A percentile compares a stretch with the other conserved stretches of the same genome.
phyloP scores from a whole-genome alignment of 2,329 filamentous ascomycete species.

The Penicillium aurantiogriseum region DNA sequence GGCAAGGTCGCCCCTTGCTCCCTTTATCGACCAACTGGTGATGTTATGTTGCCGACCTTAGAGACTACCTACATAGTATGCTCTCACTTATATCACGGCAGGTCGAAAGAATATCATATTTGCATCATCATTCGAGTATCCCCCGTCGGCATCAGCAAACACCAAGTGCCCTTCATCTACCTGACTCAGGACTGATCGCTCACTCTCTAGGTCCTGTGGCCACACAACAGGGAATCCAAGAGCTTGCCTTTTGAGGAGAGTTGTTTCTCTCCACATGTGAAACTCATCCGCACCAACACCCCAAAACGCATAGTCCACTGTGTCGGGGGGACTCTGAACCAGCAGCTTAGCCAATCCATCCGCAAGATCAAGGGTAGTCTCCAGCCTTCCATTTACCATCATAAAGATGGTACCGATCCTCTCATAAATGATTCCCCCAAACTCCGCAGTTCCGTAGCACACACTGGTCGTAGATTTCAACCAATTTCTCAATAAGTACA shows the following conservation, averaged over 20 bases:
- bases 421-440: background rate
- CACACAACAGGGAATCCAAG: background rate
- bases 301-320: too few species aligned
- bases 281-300: too few species aligned
- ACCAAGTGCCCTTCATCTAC: background rate
- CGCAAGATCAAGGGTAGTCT: background rate
- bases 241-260: background rate
- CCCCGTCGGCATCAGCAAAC: background rate
- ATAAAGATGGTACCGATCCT: background rate
- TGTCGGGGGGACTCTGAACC: too few species aligned
- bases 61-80: background rate
- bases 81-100: background rate
- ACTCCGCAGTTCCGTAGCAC: too few species aligned
- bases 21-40: background rate
- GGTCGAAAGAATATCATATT: background rate
- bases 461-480: background rate
- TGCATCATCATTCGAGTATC: background rate
- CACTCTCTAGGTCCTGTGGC: background rate
- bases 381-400: background rate
- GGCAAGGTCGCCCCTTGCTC: background rate
- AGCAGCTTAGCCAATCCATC: too few species aligned
- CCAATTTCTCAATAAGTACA: rapidly evolving
- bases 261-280: background rate
- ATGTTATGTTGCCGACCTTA: background rate
- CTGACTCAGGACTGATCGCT: background rate